Evolutionary conservation across 805 yeast species (phyloP), one percentile per base, ranked within the genome.

Genomic region (Candida arabinofermentans): DNA sequence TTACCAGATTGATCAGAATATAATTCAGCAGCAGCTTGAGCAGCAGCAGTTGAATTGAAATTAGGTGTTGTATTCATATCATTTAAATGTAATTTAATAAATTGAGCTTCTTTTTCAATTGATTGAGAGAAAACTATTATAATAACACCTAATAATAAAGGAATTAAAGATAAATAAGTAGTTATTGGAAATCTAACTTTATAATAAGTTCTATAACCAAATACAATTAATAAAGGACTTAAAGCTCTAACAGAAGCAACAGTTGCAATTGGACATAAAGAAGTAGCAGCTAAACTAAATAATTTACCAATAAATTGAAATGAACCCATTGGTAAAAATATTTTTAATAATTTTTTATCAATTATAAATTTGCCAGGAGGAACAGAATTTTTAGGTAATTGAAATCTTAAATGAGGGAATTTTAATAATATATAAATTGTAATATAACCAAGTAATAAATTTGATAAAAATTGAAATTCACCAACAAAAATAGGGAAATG

Each of bases 221-320:
- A 34, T 1, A 82, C 80, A 24, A 82, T 74, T 18, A 82, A 61
- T 34, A 82, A 59, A 0, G 89, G 89, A 3, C 84, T 75, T 19
- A 83, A 59, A 0, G 87, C 81, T 61, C 82, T 75, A n/a, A 83
- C 71, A 43, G 85, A 79, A 1, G 86, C 80, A 1, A 81, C 85
- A 0, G 88, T 79, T 0, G 87, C 81, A 12, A 82, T 73, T 0
- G 86, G 80, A 6, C 81, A 80, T 32, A 77, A 53, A 5, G 85
- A 74, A 0, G 86, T 81, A 0, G 88, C 87, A 27, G 75, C 72
- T 31, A 82, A 72, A 4, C 79, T 75, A 54, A 79, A 77, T 51
- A 71, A 70, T 57, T 81, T 81, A 2, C 87, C 87, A 14, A 72
- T 61, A 50, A 81, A 80, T 51, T 81, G 88, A 54, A 81, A 79